Conservation (phyloP, 768 basidiomycete genomes). For the Pluteus cervinus region DNA sequence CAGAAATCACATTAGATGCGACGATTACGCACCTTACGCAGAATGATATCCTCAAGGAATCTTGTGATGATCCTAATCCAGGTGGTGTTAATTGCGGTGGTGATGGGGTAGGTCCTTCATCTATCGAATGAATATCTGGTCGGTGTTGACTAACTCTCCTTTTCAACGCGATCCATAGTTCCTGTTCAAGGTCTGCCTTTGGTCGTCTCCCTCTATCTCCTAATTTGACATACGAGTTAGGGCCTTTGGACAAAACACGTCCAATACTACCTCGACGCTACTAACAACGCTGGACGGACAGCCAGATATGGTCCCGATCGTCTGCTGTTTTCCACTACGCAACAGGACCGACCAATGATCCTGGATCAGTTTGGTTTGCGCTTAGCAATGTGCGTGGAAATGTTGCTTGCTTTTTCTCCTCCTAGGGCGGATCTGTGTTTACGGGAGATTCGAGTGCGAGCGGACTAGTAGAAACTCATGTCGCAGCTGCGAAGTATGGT, state of each 20-base stretch:
- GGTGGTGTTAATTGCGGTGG: slow-evolving; percentile 35
- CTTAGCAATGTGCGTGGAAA: slow-evolving; percentile 26
- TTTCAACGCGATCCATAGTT: too few relatives aligned
- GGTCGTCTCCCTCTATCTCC: too few relatives aligned
- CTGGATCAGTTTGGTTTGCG: slow-evolving; percentile 43
- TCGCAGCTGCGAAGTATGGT: slow-evolving; percentile 38
- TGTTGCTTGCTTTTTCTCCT: too few relatives aligned
- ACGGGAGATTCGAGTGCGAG: slow-evolving; percentile 38
- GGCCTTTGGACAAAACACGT: slow-evolving; percentile 50
- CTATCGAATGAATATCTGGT: neutral
- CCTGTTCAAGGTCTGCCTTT: too few relatives aligned
- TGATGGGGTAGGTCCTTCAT: slow-evolving; percentile 36
- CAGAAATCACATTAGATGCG: slow-evolving; percentile 48
- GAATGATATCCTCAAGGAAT: slow-evolving; percentile 40
- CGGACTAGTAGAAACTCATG: slow-evolving; percentile 34
- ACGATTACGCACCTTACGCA: slow-evolving; percentile 35
- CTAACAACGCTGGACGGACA: slow-evolving; percentile 33
- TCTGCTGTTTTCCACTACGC: slow-evolving; percentile 40
- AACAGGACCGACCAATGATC: slow-evolving; percentile 29
- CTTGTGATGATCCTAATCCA: slow-evolving; percentile 40
- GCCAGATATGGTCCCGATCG: slow-evolving; percentile 40
- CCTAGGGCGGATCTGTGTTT: slow-evolving; percentile 34
- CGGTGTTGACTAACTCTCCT: too few relatives aligned
- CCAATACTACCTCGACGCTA: slow-evolving; percentile 42
- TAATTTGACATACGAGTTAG: too few relatives aligned